Percentiles rank a stretch among this genome's conserved stretches.
Conservation (phyloP, 331 rosid genomes). For the Pyrus hybrid region DNA sequence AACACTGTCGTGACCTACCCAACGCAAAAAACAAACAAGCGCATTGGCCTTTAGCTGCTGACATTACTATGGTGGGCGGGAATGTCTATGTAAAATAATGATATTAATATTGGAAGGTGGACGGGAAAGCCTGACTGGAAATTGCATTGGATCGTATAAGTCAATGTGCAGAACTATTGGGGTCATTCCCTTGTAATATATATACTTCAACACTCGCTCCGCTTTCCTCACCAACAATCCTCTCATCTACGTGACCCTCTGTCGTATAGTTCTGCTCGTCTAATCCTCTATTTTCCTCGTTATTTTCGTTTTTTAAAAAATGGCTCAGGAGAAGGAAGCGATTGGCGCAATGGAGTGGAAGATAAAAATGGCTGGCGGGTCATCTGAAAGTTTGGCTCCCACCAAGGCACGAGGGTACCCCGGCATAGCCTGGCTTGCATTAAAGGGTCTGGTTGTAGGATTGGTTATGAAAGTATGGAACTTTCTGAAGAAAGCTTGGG, state of each 20-base stretch:
- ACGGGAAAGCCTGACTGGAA: too few relatives aligned
- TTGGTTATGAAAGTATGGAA: slow-evolving; percentile 25
- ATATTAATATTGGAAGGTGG: too few relatives aligned
- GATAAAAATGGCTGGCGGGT: slow-evolving; percentile 33
- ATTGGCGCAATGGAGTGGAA: slow-evolving; percentile 47
- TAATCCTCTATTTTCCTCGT: too few relatives aligned
- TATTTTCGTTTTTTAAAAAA: background rate
- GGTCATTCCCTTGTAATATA: too few relatives aligned
- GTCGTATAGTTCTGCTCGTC: background rate
- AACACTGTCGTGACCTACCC: too few relatives aligned
- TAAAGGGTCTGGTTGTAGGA: slow-evolving; percentile 23
- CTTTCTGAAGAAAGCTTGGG: slow-evolving; percentile 59
- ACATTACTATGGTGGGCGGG: too few relatives aligned
- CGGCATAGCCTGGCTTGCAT: slow-evolving; percentile 7
- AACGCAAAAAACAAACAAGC: too few relatives aligned
- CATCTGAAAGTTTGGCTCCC: slow-evolving; percentile 25
- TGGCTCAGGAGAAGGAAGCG: slow-evolving; percentile 25
- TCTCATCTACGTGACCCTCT: background rate
- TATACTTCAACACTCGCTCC: background rate
- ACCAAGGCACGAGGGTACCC: background rate
- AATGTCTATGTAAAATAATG: too few relatives aligned
- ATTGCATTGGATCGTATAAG: too few relatives aligned
- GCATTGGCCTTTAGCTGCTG: too few relatives aligned
- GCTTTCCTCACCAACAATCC: slow-evolving; percentile 4
- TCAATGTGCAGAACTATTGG: too few relatives aligned